Evolutionary conservation across 345 rosid genomes (phyloP), one percentile per base, ranked within the genome.

Genomic region (Combretum micranthum): DNA sequence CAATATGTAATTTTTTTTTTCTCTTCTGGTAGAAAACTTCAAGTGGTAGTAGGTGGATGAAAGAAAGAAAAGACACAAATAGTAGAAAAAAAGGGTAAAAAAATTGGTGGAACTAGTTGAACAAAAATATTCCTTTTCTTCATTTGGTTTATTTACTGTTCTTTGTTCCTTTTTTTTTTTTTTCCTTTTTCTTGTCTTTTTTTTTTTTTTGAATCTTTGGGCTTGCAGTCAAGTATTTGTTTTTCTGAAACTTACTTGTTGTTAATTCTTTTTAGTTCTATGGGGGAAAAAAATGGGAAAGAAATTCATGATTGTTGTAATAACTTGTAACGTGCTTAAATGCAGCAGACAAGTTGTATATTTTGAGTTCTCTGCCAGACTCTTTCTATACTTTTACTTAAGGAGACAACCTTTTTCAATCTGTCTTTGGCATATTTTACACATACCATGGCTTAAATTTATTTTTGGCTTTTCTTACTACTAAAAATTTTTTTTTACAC

Each of bases 381-480:
- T 20, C 47, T 47, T 56, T 56, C 59, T 18, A 18, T 46, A 7
- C 49, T 46, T 56, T 45, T 15, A 21, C 54, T 20, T 23, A 6
- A 51, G 37, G 32, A 51, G 45, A 18, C 57, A 54, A 44, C 22
- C 57, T 54, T 37, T 22, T 26, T 20, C 23, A 26, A 26, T 18
- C 16, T 5, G 37, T 37, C 23, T 37, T 22, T 54, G 9, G 39
- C 9, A 32, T 32, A 32, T 32, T 32, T 32, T 11, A 32, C 39
- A 32, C 39, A 32, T 32, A 32, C 9, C 4, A 32, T 17, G 57
- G 20, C 44, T 54, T 5, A 16, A 54, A 17, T 10, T 17, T 18
- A 5, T 25, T 37, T 53, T 44, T 54, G 45, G 57, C 45, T 54
- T 54, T 16, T 37, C 57, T n/a, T 53, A 23, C 56, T 2, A 20